Percentiles rank a stretch among this genome's conserved stretches.
Conservation (phyloP, 2,329 filamentous ascomycete genomes). For the Colletotrichum sp. region DNA sequence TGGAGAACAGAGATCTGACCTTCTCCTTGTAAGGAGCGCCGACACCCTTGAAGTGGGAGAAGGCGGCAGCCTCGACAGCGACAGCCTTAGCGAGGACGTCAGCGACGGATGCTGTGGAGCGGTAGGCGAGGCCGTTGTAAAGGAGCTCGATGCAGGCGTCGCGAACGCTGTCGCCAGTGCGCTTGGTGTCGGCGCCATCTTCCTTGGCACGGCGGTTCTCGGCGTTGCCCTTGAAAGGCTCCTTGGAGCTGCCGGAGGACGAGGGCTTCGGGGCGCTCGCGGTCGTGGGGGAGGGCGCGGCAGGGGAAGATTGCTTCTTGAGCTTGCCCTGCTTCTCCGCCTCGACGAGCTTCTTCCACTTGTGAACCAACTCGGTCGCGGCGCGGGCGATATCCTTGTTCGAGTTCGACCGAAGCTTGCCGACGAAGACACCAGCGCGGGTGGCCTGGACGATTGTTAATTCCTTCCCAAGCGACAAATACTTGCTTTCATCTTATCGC, state of each 20-base stretch:
- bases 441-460: conserved; percentile 61
- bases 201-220: conserved; percentile 79
- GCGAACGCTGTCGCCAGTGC: conserved; percentile 75
- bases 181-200: conserved; percentile 80
- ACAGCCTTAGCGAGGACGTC: conserved; percentile 76
- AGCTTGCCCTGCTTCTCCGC: conserved; percentile 58
- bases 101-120: conserved; percentile 73
- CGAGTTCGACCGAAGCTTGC: conserved; percentile 76
- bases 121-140: conserved; percentile 85
- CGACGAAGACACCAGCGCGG: conserved; percentile 89
- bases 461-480: not conserved
- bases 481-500: not conserved
- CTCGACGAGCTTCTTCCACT: conserved; percentile 85
- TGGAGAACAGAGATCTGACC: conserved; percentile 91
- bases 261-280: conserved; percentile 51
- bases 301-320: conserved; percentile 36
- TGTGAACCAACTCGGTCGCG: conserved; percentile 82
- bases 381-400: conserved; percentile 82
- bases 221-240: conserved; percentile 65
- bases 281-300: conserved; percentile 59
- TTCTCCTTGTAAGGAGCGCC: conserved; percentile 81
- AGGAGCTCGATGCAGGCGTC: conserved; percentile 89
- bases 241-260: conserved; percentile 29
- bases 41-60: conserved; percentile 71
- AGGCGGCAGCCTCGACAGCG: conserved; percentile 84